Conservation (phyloP, 106 monocot genomes). For the Agapanthus africanus region DNA sequence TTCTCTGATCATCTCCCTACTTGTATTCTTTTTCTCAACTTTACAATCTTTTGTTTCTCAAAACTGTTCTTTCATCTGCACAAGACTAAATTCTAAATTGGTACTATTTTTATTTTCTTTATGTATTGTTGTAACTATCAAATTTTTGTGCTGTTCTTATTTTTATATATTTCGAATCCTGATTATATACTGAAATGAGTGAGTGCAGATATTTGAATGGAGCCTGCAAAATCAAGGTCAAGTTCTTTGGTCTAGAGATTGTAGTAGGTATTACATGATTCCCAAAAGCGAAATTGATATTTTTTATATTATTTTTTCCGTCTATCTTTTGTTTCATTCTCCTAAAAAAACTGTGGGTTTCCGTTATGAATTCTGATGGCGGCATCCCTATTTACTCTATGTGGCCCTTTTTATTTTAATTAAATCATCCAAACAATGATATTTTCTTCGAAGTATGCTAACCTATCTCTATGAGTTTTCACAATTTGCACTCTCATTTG, state of each 20-base stretch:
- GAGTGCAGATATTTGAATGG: slow-evolving; percentile 84
- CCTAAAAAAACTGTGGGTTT: background rate
- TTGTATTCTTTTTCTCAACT: background rate
- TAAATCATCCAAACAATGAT: background rate
- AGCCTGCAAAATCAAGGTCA: slow-evolving; percentile 97
- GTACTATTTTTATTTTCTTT: background rate
- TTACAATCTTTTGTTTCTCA: background rate
- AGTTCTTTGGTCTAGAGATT: slow-evolving; percentile 96
- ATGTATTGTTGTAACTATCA: background rate
- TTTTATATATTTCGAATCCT: background rate
- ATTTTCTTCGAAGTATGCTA: background rate
- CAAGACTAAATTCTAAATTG: background rate
- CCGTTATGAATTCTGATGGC: background rate
- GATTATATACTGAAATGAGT: background rate
- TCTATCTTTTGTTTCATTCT: background rate
- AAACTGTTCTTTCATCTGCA: background rate
- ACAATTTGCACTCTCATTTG: background rate
- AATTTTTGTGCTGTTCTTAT: too few species aligned
- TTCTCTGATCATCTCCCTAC: background rate
- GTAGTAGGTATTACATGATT: slow-evolving; percentile 58
- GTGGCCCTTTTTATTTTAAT: background rate
- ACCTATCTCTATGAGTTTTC: too few species aligned
- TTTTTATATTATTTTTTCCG: background rate
- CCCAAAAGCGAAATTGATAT: background rate
- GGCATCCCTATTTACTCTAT: background rate